These are phyloP conservation scores for Pichia californica DNA, from an alignment of 805 yeast genomes.

Conservation along the genomic window DNA sequence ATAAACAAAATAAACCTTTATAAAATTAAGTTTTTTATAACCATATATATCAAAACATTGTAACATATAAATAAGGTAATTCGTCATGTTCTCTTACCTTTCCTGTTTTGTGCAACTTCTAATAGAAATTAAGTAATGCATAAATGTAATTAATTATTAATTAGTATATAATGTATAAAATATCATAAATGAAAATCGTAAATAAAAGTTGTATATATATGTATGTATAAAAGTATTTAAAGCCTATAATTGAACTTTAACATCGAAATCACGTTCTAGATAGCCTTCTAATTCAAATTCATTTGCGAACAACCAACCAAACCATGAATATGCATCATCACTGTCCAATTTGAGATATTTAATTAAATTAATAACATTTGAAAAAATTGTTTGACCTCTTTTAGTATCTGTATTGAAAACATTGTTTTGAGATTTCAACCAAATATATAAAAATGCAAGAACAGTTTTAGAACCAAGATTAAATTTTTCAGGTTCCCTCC, in stretches of 20 bases:
- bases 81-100: too few species aligned
- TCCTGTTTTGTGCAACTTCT: too few species aligned
- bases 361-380: slow-evolving; percentile 18
- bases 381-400: slow-evolving; percentile 15
- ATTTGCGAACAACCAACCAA: slow-evolving; percentile 26
- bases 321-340: slow-evolving; percentile 17
- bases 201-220: too few species aligned
- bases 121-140: too few species aligned
- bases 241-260: slow-evolving; percentile 1
- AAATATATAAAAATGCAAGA: slow-evolving; percentile 21
- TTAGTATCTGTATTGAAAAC: slow-evolving; percentile 9
- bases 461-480: slow-evolving; percentile 19
- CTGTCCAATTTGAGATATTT: slow-evolving; percentile 20
- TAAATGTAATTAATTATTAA: too few species aligned
- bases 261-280: slow-evolving; percentile 13
- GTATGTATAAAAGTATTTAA: too few species aligned
- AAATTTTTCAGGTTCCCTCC: not conserved
- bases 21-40: too few species aligned
- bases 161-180: too few species aligned
- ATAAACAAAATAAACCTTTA: slow-evolving; percentile 13
- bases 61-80: too few species aligned
- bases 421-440: slow-evolving; percentile 22
- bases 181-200: not conserved
- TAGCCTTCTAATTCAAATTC: slow-evolving; percentile 20
- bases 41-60: too few species aligned